Evolutionary conservation across 2,329 filamentous ascomycete species (phyloP).

Genomic region (Stemphylium vesicarium): DNA sequence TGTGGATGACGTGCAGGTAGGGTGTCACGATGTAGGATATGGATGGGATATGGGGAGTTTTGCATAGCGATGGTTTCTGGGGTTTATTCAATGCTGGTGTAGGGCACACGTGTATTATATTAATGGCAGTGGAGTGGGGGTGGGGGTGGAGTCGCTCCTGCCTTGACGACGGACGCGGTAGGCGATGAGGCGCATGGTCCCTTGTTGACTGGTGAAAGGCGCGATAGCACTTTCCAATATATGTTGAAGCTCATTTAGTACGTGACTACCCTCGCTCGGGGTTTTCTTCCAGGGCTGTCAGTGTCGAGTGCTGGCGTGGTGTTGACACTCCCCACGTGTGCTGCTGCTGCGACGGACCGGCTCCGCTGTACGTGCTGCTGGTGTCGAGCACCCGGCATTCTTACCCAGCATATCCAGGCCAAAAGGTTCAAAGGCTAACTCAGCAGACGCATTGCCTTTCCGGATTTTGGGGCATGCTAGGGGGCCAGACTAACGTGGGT

Average conservation of each 20-base stretch:
- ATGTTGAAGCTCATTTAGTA: too few species aligned
- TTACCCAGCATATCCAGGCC: too few species aligned
- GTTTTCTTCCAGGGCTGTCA: too few species aligned
- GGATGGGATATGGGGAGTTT: not conserved
- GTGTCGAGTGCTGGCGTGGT: too few species aligned
- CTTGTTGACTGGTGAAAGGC: not conserved
- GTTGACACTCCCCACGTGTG: too few species aligned
- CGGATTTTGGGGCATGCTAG: constrained; percentile 1
- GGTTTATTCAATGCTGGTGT: not conserved
- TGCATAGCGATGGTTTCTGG: constrained; percentile 21
- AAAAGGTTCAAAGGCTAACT: not conserved
- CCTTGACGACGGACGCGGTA: not conserved
- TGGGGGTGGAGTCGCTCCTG: not conserved
- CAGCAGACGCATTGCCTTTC: constrained; percentile 3
- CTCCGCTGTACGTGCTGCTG: not conserved
- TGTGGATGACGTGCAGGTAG: constrained; percentile 4
- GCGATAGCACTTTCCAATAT: too few species aligned
- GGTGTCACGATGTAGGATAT: not conserved
- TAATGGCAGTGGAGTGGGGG: not conserved
- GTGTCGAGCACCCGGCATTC: too few species aligned
- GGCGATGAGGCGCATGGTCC: not conserved
- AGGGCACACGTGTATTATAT: constrained; percentile 9
- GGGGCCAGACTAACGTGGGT: constrained; percentile 8
- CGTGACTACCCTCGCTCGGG: too few species aligned
- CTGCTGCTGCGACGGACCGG: not conserved